Conservation (phyloP, 495 filamentous ascomycete species). For the Aspergillus asperescens region DNA sequence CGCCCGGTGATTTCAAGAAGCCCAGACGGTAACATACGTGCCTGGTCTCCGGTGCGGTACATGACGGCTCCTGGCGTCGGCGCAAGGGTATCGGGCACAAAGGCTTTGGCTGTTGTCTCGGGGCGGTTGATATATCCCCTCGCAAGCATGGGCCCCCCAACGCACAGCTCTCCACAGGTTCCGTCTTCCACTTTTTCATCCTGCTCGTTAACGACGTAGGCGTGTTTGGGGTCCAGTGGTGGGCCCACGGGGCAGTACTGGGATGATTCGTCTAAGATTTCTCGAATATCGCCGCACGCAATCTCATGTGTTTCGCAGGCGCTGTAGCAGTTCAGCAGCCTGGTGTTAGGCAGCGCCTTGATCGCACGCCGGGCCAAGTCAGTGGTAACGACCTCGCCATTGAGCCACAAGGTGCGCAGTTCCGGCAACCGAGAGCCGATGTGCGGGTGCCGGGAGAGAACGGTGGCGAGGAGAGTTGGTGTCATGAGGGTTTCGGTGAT, state of each 20-base stretch:
- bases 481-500: slow-evolving; percentile 71
- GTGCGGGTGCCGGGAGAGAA: slow-evolving; percentile 55
- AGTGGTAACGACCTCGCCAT: slow-evolving; percentile 66
- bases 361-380: slow-evolving; percentile 58
- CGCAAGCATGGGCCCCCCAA: slow-evolving; percentile 77
- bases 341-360: slow-evolving; percentile 55
- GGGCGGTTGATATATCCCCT: slow-evolving; percentile 76
- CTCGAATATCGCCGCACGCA: slow-evolving; percentile 62
- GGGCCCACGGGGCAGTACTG: slow-evolving; percentile 59
- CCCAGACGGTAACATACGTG: slow-evolving; percentile 60
- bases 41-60: slow-evolving; percentile 85
- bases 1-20: slow-evolving; percentile 78
- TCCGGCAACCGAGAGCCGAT: slow-evolving; percentile 52
- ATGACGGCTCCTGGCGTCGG: slow-evolving; percentile 45
- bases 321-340: slow-evolving; percentile 65
- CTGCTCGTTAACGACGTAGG: slow-evolving; percentile 56
- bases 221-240: slow-evolving; percentile 51
- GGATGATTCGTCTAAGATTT: slow-evolving; percentile 50
- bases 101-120: slow-evolving; percentile 67
- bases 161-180: slow-evolving; percentile 70
- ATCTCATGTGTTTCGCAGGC: slow-evolving; percentile 70
- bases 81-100: slow-evolving; percentile 58
- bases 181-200: slow-evolving; percentile 55
- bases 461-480: slow-evolving; percentile 61
- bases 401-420: slow-evolving; percentile 60